Evolutionary conservation across 2,329 filamentous ascomycete species (phyloP), one percentile per base, ranked within the genome.

Genomic region (Colletotrichum gigasporum): DNA sequence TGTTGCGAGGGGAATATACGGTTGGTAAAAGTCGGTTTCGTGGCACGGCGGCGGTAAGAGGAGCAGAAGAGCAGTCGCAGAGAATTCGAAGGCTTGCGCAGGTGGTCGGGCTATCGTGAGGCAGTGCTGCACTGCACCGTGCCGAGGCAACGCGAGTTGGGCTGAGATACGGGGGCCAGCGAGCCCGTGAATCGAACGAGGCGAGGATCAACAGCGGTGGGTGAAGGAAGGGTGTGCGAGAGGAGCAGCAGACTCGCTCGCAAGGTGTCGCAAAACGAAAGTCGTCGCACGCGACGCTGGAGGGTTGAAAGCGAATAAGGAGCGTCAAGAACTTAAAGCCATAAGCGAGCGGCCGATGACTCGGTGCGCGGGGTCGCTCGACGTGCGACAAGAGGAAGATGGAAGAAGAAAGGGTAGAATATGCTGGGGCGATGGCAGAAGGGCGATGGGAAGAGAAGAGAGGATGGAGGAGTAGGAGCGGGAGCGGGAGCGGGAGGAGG

Each of bases 211-310:
- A 47, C 26, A 35, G 24, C 12, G 24, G 34, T 51, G 28, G 30
- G 44, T 41, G 26, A 41, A 62, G 48, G 22, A 58, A 52, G 14
- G 18, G 3, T 10, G 24, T 34, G 62, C 42, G 26, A 30, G n/a
- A 14, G 30, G 22, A 50, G 50, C 41, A 55, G 42, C 42, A 20
- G 30, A 32, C 50, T 56, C n/a, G 30, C 52, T 63, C 52, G 51
- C 30, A 53, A 51, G 63, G 16, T 52, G 59, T 58, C 63, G 63
- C 63, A 64, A 65, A 63, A 65, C 50, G 63, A 63, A 65, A 63
- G 63, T 65, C 58, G 63, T 65, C 63, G 63, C 63, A 65, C 58
- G 63, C 63, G 63, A 65, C 63, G 63, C 51, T 54, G 42, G 32
- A 39, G 24, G 50, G 22, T 65, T 47, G 63, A 62, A 63, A 52